phyloP scores from a whole-genome alignment of 2,329 filamentous ascomycete species.

The Colletotrichum liriopes region DNA sequence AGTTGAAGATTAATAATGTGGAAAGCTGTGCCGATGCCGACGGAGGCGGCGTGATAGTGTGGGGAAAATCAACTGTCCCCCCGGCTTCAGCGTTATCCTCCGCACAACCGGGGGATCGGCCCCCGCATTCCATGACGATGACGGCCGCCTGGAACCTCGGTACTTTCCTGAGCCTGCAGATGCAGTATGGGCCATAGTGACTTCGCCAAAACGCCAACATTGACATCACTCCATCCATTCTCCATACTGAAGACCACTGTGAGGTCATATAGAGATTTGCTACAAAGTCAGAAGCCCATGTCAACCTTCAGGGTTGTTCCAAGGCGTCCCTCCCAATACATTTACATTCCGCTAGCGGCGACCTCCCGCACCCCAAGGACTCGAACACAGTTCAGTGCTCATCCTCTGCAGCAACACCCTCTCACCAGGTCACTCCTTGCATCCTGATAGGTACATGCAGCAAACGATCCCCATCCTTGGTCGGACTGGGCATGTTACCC shows the following conservation, averaged over 20 bases:
- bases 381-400: background rate
- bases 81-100: slow-evolving; percentile 26
- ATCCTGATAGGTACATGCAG: slow-evolving; percentile 56
- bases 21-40: slow-evolving; percentile 1
- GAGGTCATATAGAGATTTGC: too few species aligned
- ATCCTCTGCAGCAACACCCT: background rate
- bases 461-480: slow-evolving; percentile 50
- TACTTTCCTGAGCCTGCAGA: slow-evolving; percentile 6
- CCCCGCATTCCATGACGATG: slow-evolving; percentile 37
- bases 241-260: background rate
- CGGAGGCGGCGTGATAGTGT: slow-evolving; percentile 19
- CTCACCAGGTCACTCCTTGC: slow-evolving; percentile 66
- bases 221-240: background rate
- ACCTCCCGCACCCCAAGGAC: background rate
- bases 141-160: slow-evolving; percentile 37
- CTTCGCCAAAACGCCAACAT: background rate
- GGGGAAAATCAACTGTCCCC: slow-evolving; percentile 21
- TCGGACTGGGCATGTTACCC: slow-evolving; percentile 58
- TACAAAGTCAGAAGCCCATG: background rate
- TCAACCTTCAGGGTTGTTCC: too few species aligned
- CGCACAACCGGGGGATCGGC: slow-evolving; percentile 29
- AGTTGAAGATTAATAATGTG: slow-evolving; percentile 10
- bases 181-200: slow-evolving; percentile 4
- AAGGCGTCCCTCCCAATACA: background rate
- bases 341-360: too few species aligned